A percentile compares a stretch with the other conserved stretches of the same genome.
phyloP scores from a whole-genome alignment of 1,284 basidiomycete species.

The Moniliophthora roreri region DNA sequence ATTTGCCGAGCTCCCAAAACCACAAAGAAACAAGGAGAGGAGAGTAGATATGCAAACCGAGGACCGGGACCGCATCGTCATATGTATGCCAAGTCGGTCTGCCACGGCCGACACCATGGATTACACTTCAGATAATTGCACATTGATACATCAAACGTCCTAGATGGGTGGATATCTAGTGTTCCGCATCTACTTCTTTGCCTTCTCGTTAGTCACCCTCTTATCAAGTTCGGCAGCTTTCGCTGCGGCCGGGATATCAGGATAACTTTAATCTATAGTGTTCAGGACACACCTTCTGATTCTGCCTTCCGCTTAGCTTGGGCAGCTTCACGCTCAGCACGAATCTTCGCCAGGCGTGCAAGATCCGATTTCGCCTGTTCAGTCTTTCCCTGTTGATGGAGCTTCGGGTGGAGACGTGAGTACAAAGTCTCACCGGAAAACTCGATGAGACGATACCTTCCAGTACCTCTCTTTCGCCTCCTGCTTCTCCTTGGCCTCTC shows the following conservation, averaged over 20 bases:
- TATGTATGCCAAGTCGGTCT: too few species aligned
- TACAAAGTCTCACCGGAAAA: constrained; percentile 2
- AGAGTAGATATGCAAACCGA: too few species aligned
- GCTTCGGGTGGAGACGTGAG: constrained; percentile 44
- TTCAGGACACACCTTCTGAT: constrained; percentile 59
- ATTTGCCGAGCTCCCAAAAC: too few species aligned
- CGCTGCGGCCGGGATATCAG: constrained; percentile 23
- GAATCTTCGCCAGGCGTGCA: constrained; percentile 83
- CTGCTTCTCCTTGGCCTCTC: constrained; percentile 88
- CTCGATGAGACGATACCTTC: constrained; percentile 64
- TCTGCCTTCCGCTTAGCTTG: constrained; percentile 85
- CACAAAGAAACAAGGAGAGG: too few species aligned
- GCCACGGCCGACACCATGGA: too few species aligned
- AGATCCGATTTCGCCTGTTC: constrained; percentile 87
- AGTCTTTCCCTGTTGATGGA: constrained; percentile 80
- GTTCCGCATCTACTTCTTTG: background rate
- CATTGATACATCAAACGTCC: too few species aligned
- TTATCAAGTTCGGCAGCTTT: constrained; percentile 41
- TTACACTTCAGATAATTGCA: too few species aligned
- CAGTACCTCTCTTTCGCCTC: constrained; percentile 84
- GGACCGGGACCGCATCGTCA: too few species aligned
- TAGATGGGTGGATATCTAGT: too few species aligned
- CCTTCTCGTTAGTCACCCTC: constrained; percentile 24
- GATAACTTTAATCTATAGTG: background rate
- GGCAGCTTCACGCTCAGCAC: constrained; percentile 82